Evolutionary conservation across 257 asterid species (phyloP), one percentile per base, ranked within the genome.

Genomic region (Cynanchum wilfordii): DNA sequence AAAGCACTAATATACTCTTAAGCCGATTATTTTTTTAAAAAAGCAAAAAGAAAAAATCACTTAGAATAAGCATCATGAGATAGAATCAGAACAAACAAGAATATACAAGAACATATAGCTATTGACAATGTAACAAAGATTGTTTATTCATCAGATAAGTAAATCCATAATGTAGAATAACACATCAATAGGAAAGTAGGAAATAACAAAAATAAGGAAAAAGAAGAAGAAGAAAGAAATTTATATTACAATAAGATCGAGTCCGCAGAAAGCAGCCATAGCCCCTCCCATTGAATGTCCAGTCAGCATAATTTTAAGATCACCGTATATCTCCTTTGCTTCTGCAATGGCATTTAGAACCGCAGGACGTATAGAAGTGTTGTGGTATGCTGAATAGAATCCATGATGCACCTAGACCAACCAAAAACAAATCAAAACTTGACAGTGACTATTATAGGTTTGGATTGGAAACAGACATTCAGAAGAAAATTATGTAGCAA

Each of bases 281-380:
- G 98, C 99, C 71, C 98, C 99, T 81, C 99, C 99, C 99, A 95
- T 95, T 24, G 99, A 95, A 82, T 95, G 99, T 62, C 99, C 99
- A 29, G 98, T 92, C 66, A 86, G 88, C 79, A 95, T 83, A 72
- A 95, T 83, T 69, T 75, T 77, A 54, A 85, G 79, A 73, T 86
- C 85, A 67, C 96, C 99, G 72, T 89, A 86, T 9, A 87, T 51
- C 59, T 86, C 86, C 81, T 83, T 86, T 50, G 86, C 90, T 66
- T 65, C 71, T 77, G 83, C 76, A 76, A 95, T 83, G 65, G 94
- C 95, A 76, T 71, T 77, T 70, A 86, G 72, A 75, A 95, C 88
- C 80, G 89, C 96, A 60, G 97, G 87, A 12, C 98, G 94, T 45
- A 95, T 20, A 42, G 94, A 82, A 4, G 99, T 87, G 81, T 89